phyloP scores from a whole-genome alignment of 2,329 filamentous ascomycete species.

The Fusarium nisikadoi region DNA sequence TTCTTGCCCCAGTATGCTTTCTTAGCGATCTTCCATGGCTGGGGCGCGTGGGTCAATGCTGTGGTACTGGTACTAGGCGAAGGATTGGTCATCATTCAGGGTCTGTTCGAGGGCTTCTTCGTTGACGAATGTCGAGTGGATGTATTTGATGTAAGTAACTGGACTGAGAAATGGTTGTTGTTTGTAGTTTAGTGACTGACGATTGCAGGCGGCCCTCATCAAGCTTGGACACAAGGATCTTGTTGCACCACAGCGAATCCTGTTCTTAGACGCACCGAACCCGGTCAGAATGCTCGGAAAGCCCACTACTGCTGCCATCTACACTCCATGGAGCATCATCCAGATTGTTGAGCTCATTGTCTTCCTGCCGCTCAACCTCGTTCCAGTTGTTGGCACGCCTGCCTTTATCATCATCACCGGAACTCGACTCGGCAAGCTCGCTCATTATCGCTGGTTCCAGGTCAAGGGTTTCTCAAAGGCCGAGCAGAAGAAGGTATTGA shows the following conservation, averaged over 20 bases:
- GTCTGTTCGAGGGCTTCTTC: slow-evolving; percentile 82
- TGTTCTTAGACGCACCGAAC: slow-evolving; percentile 74
- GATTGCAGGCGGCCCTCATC: slow-evolving; percentile 72
- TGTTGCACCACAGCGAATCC: slow-evolving; percentile 72
- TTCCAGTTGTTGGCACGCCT: slow-evolving; percentile 84
- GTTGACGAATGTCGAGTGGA: slow-evolving; percentile 83
- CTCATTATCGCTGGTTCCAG: slow-evolving; percentile 92
- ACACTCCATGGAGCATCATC: slow-evolving; percentile 89
- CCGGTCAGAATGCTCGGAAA: slow-evolving; percentile 85
- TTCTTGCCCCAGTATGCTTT: slow-evolving; percentile 92
- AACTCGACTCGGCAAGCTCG: slow-evolving; percentile 85
- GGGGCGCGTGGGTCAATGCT: slow-evolving; percentile 89
- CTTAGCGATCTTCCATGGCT: slow-evolving; percentile 87
- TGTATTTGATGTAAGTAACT: slow-evolving; percentile 77
- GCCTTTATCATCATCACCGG: slow-evolving; percentile 91
- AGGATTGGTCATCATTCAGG: slow-evolving; percentile 75
- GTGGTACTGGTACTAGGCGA: slow-evolving; percentile 88
- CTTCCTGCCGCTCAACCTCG: slow-evolving; percentile 84
- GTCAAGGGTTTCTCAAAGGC: slow-evolving; percentile 79
- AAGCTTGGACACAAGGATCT: slow-evolving; percentile 77
- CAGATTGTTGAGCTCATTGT: slow-evolving; percentile 88
- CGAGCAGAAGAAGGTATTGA: slow-evolving; percentile 76
- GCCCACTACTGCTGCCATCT: slow-evolving; percentile 79
- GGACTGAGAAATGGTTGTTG: too few species aligned
- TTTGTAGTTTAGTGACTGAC: slow-evolving; percentile 5